Conservation (phyloP, 805 yeast species). For the Ogataea henricii region DNA sequence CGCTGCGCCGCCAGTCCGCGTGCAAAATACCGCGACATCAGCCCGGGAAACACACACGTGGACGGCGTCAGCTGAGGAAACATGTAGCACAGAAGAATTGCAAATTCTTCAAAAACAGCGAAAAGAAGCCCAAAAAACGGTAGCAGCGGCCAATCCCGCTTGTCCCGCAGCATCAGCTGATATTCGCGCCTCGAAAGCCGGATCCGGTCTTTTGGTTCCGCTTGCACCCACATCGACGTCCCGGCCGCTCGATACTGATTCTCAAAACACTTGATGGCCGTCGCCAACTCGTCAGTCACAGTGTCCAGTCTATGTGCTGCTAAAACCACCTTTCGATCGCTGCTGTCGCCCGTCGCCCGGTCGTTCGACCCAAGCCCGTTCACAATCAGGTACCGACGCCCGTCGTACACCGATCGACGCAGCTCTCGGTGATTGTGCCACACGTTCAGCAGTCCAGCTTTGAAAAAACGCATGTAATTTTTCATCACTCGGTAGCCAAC, state of each 20-base stretch:
- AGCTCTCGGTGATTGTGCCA: conserved; percentile 46
- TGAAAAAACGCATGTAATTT: conserved; percentile 49
- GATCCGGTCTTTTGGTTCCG: conserved; percentile 15
- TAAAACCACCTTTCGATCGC: conserved; percentile 24
- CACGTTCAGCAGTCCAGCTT: conserved; percentile 56
- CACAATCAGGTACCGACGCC: conserved; percentile 32
- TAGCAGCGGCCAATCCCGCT: conserved; percentile 50
- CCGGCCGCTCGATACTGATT: conserved; percentile 21
- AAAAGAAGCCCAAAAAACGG: conserved; percentile 61
- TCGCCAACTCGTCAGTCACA: conserved; percentile 29
- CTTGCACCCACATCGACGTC: conserved; percentile 12
- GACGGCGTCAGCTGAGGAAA: conserved; percentile 62
- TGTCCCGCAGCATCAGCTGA: conserved; percentile 53
- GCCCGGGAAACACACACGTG: conserved; percentile 57
- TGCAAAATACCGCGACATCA: conserved; percentile 43
- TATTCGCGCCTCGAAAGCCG: conserved; percentile 43
- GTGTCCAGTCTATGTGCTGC: conserved; percentile 14
- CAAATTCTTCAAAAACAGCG: conserved; percentile 56
- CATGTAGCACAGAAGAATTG: conserved; percentile 52
- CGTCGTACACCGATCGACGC: conserved; percentile 27
- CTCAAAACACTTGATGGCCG: conserved; percentile 25
- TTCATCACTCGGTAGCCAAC: conserved; percentile 24
- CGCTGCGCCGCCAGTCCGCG: conserved; percentile 25
- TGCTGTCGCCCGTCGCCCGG: conserved; percentile 28
- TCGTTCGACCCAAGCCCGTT: conserved; percentile 29